These are phyloP conservation scores for Corinectria fuckeliana DNA, from an alignment of 2,329 filamentous ascomycete species.

Conservation along the genomic window DNA sequence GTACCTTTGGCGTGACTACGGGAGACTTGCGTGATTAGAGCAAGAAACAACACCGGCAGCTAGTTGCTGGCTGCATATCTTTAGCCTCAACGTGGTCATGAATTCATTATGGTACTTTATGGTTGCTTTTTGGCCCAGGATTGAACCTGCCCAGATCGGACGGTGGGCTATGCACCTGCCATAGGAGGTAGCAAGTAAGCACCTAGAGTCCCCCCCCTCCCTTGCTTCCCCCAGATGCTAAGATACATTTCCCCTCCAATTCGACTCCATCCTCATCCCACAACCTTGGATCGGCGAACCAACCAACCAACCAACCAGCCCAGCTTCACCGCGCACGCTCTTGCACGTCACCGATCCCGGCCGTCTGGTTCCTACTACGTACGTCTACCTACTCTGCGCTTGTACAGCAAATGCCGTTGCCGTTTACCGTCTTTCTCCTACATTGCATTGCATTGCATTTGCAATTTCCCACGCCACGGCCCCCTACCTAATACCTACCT, in stretches of 20 bases:
- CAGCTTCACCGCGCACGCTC: background rate
- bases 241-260: too few species aligned
- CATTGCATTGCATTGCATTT: slow-evolving; percentile 4
- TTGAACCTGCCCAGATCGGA: background rate
- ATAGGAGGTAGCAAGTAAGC: too few species aligned
- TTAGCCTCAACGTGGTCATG: background rate
- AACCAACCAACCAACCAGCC: background rate
- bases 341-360: background rate
- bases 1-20: too few species aligned
- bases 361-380: background rate
- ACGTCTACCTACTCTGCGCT: background rate
- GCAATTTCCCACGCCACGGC: slow-evolving; percentile 10
- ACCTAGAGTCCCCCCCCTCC: too few species aligned
- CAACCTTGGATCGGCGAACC: background rate
- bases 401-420: too few species aligned
- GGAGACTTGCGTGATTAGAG: background rate
- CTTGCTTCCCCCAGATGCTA: too few species aligned
- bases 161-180: too few species aligned
- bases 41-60: slow-evolving; percentile 1
- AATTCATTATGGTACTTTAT: background rate
- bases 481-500: too few species aligned
- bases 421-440: background rate
- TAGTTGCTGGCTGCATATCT: slow-evolving; percentile 7
- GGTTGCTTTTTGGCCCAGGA: background rate
- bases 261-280: background rate